Conservation (phyloP, 1,139 yeast genomes). For the Pichia sp. region DNA sequence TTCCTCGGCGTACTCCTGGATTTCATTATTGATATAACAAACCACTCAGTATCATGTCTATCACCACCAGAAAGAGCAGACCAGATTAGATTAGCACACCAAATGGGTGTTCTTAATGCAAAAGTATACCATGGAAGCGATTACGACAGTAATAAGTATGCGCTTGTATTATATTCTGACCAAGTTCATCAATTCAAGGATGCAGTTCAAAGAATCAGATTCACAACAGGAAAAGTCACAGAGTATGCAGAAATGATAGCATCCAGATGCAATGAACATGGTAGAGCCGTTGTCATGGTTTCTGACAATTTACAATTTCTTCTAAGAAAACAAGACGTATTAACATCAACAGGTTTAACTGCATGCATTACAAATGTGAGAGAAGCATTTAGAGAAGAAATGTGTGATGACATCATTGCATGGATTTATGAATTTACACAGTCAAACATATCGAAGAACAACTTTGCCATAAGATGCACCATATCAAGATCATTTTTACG, state of each 20-base stretch:
- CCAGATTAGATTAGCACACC: conserved; percentile 40
- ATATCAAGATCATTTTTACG: conserved; percentile 51
- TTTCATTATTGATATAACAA: conserved; percentile 71
- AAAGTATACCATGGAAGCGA: conserved; percentile 45
- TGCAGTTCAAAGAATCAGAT: conserved; percentile 62
- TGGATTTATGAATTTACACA: conserved; percentile 66
- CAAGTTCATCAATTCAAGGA: conserved; percentile 74
- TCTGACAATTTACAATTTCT: conserved; percentile 52
- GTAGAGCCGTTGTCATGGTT: conserved; percentile 66
- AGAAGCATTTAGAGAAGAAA: conserved; percentile 77
- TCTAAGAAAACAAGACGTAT: conserved; percentile 49
- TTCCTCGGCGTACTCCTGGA: conserved; percentile 64
- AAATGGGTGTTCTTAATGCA: conserved; percentile 36
- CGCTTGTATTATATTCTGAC: conserved; percentile 71
- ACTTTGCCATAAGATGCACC: conserved; percentile 46
- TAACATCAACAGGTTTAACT: conserved; percentile 62
- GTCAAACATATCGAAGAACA: conserved; percentile 53
- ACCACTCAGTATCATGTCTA: conserved; percentile 32
- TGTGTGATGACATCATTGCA: conserved; percentile 66
- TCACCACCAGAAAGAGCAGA: conserved; percentile 34
- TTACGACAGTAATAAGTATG: conserved; percentile 49
- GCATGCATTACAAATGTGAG: conserved; percentile 65
- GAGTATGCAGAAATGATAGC: conserved; percentile 78
- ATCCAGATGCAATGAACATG: conserved; percentile 57
- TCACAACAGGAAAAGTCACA: conserved; percentile 63